Conservation (phyloP, 1,284 basidiomycete genomes). For the Quambalaria eucalypti region DNA sequence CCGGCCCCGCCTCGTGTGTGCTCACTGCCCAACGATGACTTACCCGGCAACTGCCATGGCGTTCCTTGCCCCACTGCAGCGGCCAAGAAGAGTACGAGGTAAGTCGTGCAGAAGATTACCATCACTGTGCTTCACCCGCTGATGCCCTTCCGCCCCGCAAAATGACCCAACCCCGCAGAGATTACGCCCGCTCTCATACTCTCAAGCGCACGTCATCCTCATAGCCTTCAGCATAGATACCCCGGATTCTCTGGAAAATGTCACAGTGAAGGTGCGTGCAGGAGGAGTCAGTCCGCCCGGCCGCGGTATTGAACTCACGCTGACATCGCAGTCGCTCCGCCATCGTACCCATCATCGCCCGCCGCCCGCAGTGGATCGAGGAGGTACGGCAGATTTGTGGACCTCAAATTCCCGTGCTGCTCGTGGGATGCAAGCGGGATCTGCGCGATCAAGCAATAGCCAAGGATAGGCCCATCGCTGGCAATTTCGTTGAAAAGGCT, state of each 20-base stretch:
- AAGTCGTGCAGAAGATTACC: slow-evolving; percentile 20
- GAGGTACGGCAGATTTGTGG: slow-evolving; percentile 40
- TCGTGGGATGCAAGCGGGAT: slow-evolving; percentile 79
- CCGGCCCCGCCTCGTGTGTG: too few species aligned
- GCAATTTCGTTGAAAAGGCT: slow-evolving; percentile 2
- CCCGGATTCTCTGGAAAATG: slow-evolving; percentile 91
- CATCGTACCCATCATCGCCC: too few species aligned
- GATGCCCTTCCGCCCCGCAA: slow-evolving; percentile 11
- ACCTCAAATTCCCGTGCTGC: slow-evolving; percentile 66
- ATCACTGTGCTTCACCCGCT: slow-evolving; percentile 6
- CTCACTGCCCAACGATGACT: too few species aligned
- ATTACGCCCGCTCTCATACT: slow-evolving; percentile 87
- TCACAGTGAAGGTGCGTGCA: slow-evolving; percentile 76
- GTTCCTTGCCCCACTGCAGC: too few species aligned
- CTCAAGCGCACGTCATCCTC: slow-evolving; percentile 94
- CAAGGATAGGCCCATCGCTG: slow-evolving; percentile 38
- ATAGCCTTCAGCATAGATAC: slow-evolving; percentile 95
- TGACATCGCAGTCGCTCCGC: too few species aligned
- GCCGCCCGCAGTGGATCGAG: slow-evolving; percentile 65
- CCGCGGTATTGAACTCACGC: neutral
- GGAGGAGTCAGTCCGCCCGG: too few species aligned
- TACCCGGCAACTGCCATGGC: too few species aligned
- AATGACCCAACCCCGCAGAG: slow-evolving; percentile 53
- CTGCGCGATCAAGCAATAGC: slow-evolving; percentile 55
- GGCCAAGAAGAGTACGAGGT: slow-evolving; percentile 92